phyloP scores from a whole-genome alignment of 768 basidiomycete genomes.

The Xerocomellus chrysenteron region DNA sequence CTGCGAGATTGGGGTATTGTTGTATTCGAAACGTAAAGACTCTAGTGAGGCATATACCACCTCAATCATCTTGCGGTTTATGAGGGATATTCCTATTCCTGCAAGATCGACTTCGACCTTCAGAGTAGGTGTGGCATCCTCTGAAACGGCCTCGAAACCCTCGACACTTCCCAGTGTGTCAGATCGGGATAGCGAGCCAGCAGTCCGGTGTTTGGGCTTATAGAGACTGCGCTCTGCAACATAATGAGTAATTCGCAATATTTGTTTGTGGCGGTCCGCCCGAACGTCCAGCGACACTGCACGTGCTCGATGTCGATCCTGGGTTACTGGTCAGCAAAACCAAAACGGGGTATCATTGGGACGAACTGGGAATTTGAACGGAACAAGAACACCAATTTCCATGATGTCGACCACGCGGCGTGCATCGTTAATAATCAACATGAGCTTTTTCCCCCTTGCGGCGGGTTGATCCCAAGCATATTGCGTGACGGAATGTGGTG shows the following conservation, averaged over 20 bases:
- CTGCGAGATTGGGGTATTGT: slow-evolving; percentile 74
- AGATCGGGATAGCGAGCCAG: slow-evolving; percentile 49
- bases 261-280: slow-evolving; percentile 82
- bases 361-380: slow-evolving; percentile 81
- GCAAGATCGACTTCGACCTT: slow-evolving; percentile 74
- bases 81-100: slow-evolving; percentile 88
- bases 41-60: slow-evolving; percentile 85
- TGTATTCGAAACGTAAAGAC: slow-evolving; percentile 80
- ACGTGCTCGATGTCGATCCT: slow-evolving; percentile 57
- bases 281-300: slow-evolving; percentile 89
- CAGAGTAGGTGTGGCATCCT: slow-evolving; percentile 67
- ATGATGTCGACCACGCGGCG: slow-evolving; percentile 80
- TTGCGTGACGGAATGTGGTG: slow-evolving; percentile 49
- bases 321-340: neutral
- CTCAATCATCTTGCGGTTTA: slow-evolving; percentile 86
- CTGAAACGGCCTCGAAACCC: slow-evolving; percentile 81
- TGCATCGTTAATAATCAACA: slow-evolving; percentile 58
- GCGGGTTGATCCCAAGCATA: slow-evolving; percentile 98
- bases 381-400: slow-evolving; percentile 91
- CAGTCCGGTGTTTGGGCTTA: slow-evolving; percentile 63
- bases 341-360: neutral
- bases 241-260: slow-evolving; percentile 86
- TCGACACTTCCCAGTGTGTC: slow-evolving; percentile 71
- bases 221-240: slow-evolving; percentile 83
- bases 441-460: slow-evolving; percentile 73